A percentile compares a stretch with the other conserved stretches of the same genome.
phyloP scores from a whole-genome alignment of 306 rosid genomes.

The Gastrolobium bilobum region DNA sequence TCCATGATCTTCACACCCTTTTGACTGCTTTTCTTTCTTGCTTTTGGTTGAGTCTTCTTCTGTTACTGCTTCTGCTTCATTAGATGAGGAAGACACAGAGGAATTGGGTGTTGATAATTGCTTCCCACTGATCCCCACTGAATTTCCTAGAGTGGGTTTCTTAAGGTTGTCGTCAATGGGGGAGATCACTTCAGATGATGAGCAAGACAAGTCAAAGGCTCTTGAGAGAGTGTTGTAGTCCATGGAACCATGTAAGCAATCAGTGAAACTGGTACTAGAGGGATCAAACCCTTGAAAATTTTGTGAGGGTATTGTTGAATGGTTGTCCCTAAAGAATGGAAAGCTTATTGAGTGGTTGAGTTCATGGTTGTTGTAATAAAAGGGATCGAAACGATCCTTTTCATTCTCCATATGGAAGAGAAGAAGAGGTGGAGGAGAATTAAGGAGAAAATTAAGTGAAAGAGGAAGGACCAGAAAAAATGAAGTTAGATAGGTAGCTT shows the following conservation, averaged over 20 bases:
- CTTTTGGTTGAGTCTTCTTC: constrained; percentile 70
- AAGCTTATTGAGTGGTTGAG: constrained; percentile 54
- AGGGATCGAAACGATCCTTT: constrained; percentile 59
- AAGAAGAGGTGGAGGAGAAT: not conserved
- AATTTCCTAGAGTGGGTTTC: constrained; percentile 53
- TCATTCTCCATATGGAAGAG: constrained; percentile 65
- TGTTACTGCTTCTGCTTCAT: constrained; percentile 64
- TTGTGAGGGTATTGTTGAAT: constrained; percentile 38
- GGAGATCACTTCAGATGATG: constrained; percentile 75
- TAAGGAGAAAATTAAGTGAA: constrained; percentile 3
- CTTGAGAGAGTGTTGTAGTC: constrained; percentile 78
- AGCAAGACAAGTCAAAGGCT: constrained; percentile 89
- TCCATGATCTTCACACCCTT: constrained; percentile 55
- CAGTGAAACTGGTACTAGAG: constrained; percentile 70
- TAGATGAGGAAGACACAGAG: constrained; percentile 75
- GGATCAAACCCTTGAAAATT: constrained; percentile 60
- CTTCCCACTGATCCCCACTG: constrained; percentile 54
- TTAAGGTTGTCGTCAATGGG: constrained; percentile 55
- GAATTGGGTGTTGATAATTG: constrained; percentile 66
- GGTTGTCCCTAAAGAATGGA: constrained; percentile 53
- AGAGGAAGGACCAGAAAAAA: constrained; percentile 29
- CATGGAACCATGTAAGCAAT: constrained; percentile 75
- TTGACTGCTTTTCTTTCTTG: constrained; percentile 64
- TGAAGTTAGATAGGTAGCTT: constrained; percentile 35
- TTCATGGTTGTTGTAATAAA: constrained; percentile 59